Conservation (phyloP, 768 basidiomycete species). For the Nidularia sp. region DNA sequence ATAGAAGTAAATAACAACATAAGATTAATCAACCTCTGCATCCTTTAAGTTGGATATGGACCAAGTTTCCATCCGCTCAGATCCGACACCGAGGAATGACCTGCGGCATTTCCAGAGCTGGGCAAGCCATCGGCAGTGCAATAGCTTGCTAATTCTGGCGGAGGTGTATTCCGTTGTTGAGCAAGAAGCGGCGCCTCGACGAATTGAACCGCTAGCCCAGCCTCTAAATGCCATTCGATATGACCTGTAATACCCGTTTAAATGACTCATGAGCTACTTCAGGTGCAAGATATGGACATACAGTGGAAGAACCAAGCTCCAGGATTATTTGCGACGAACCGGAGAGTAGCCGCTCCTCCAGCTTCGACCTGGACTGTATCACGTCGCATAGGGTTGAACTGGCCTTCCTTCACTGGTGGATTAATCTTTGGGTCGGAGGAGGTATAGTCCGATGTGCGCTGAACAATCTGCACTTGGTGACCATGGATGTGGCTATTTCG, state of each 20-base stretch:
- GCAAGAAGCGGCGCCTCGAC: neutral
- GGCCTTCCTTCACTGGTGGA: neutral
- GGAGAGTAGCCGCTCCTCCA: neutral
- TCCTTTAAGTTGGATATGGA: constrained; percentile 16
- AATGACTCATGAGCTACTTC: neutral
- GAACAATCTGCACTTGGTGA: neutral
- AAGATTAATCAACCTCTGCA: no score
- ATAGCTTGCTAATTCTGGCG: neutral
- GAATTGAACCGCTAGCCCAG: neutral
- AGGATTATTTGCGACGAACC: neutral
- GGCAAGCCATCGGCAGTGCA: neutral
- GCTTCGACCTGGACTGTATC: neutral
- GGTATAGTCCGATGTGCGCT: neutral
- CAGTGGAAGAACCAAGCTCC: neutral
- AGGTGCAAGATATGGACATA: neutral
- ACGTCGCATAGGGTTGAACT: neutral
- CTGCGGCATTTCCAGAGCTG: neutral
- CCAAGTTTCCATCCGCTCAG: neutral
- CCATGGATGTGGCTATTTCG: neutral
- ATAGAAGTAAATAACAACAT: no score
- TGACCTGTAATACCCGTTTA: neutral
- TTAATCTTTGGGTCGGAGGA: neutral
- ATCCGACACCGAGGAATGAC: neutral
- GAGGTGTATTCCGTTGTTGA: neutral
- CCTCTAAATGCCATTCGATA: neutral